A percentile compares a stretch with the other conserved stretches of the same genome.
phyloP scores from a whole-genome alignment of 179 eudicot species.

The Carnegiea gigantea region DNA sequence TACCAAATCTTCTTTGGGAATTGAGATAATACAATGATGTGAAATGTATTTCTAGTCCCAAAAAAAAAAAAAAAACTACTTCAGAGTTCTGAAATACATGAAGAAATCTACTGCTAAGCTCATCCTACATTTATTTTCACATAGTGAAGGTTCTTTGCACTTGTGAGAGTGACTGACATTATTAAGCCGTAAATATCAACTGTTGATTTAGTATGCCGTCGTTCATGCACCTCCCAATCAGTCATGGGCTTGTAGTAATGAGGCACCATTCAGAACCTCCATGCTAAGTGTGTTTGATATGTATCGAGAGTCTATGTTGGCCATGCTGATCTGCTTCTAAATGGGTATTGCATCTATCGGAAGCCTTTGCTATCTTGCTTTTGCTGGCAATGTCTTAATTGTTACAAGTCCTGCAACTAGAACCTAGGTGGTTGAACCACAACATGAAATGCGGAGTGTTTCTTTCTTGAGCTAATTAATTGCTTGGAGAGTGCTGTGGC shows the following conservation, averaged over 20 bases:
- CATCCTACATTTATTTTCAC: background rate
- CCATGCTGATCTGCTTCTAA: background rate
- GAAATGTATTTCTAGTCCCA: background rate
- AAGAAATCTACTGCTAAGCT: background rate
- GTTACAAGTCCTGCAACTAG: background rate
- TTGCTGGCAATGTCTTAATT: conserved; percentile 4
- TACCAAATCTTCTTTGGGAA: background rate
- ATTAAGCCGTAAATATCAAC: background rate
- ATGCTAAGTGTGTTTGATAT: background rate
- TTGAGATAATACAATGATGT: background rate
- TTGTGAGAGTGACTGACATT: background rate
- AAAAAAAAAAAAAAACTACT: background rate
- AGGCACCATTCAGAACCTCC: background rate
- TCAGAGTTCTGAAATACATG: background rate
- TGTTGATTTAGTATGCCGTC: background rate
- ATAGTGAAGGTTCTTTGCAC: background rate
- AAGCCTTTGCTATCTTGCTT: background rate
- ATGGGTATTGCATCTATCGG: background rate
- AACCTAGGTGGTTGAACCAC: background rate
- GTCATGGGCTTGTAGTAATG: background rate
- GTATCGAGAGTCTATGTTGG: background rate
- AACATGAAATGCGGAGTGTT: too few species aligned
- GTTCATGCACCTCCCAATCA: background rate
- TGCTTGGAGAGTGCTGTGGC: background rate
- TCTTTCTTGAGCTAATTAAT: background rate